Conservation (phyloP, 495 filamentous ascomycete genomes). For the Copromyces sp. region DNA sequence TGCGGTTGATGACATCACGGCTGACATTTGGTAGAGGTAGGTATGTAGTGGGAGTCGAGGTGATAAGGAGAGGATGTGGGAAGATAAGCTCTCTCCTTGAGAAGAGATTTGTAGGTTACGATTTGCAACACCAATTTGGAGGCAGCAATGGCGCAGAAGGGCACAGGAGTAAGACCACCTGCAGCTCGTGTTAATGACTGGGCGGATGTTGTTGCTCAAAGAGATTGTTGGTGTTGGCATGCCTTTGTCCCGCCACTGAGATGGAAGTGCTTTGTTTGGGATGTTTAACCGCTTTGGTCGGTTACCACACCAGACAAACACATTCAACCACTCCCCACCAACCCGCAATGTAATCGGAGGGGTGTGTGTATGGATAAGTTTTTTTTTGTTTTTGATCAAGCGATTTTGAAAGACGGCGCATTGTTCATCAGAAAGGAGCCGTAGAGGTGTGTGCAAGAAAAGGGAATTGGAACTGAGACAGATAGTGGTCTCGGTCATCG, state of each 20-base stretch:
- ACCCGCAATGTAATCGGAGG: no score
- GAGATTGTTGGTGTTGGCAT: not conserved
- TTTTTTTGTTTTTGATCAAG: not conserved
- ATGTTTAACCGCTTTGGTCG: not conserved
- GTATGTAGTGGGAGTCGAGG: no score
- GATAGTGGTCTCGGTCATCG: not conserved
- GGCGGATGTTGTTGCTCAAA: not conserved
- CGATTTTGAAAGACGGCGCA: not conserved
- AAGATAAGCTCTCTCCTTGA: no score
- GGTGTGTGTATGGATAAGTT: no score
- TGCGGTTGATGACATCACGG: not conserved
- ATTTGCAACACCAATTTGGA: no score
- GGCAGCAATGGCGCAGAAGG: no score
- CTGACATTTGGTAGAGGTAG: not conserved
- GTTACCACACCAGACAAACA: not conserved
- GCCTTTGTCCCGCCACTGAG: not conserved
- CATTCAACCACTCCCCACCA: not conserved
- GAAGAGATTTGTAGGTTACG: no score
- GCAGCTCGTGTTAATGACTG: not conserved
- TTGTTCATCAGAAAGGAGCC: fast-evolving
- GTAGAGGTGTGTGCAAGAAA: not conserved
- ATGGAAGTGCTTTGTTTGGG: not conserved
- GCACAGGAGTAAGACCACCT: not conserved
- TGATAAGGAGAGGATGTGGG: no score
- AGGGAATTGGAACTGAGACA: not conserved